These are phyloP conservation scores for Fagopyrum homotropicum DNA, from an alignment of 148 eudicot genomes.

Conservation along the genomic window DNA sequence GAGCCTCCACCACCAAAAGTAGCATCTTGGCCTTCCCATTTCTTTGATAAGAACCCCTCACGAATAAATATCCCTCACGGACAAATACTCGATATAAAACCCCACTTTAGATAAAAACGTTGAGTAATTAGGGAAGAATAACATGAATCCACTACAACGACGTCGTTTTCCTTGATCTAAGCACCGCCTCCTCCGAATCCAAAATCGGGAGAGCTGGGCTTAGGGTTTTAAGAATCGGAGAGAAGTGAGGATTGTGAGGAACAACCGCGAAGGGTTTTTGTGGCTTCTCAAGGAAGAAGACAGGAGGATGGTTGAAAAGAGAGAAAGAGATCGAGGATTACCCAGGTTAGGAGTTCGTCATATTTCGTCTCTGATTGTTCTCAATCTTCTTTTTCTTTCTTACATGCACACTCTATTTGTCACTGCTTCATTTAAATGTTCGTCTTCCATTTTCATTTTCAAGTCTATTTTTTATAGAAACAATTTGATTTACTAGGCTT, in stretches of 20 bases:
- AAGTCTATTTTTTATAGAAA: no score
- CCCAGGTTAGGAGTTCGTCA: no score
- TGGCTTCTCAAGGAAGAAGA: slow-evolving; percentile 65
- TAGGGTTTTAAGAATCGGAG: slow-evolving; percentile 39
- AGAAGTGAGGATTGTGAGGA: slow-evolving; percentile 24
- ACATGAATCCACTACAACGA: slow-evolving; percentile 47
- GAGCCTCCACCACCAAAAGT: slow-evolving; percentile 58
- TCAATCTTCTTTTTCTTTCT: no score
- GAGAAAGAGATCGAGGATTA: slow-evolving; percentile 32
- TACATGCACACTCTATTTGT: no score
- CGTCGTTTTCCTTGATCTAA: slow-evolving; percentile 20
- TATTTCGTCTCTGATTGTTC: no score
- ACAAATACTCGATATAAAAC: slow-evolving; percentile 66
- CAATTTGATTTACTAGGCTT: no score
- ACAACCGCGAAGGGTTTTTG: slow-evolving; percentile 28
- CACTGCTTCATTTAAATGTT: no score
- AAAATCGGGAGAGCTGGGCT: slow-evolving; percentile 22
- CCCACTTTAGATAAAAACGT: slow-evolving; percentile 70
- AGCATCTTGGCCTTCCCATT: slow-evolving; percentile 58
- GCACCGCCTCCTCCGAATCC: slow-evolving; percentile 35
- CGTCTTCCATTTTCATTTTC: no score
- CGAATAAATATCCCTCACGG: slow-evolving; percentile 12
- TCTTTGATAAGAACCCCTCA: slow-evolving; percentile 71
- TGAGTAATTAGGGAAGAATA: slow-evolving; percentile 77
- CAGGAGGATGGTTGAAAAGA: slow-evolving; percentile 58